Base-by-base conservation (phyloP, 2,329 filamentous ascomycete species). In the Pestalotiopsis sp. region DNA sequence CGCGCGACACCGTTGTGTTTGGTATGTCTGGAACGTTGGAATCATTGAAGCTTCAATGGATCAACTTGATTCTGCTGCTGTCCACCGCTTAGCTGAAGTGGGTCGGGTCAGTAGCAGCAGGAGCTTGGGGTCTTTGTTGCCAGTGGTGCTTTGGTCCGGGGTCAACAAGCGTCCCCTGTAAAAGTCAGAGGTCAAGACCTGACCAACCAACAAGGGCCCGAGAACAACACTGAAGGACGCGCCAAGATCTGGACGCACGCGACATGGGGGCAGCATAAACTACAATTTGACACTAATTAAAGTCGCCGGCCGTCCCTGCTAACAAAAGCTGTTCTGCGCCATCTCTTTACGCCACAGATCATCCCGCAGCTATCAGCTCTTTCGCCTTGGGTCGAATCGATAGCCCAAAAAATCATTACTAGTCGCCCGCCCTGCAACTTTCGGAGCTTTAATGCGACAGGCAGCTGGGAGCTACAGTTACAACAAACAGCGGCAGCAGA, bases 301-400 rank as follows among this genome's bases (percentile, higher is more conserved):
- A 13, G 26, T 13, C 14, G 22, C 56, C 56, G 26, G 20, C 9
- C 26, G 26, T 26, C 22, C 56, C 17, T 20, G 17, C 17, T 52
- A 20, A 6, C n/a, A 20, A 35, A 38, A 35, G 58, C 17, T 20
- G 60, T 20, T 20, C 60, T 40, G 39, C 60, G 60, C 60, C 35
- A 63, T 63, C 60, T 22, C n/a, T 63, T 52, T 44, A 39, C 60
- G 60, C 60, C 60, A 63, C 38, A 52, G 60, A 63, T 63, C 60
- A 20, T 40, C 60, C 60, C 60, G 60, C 60, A 63, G 60, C 60
- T 48, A 3, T 52, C 11, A n/a, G 14, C 56, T 58, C 20, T 26
- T 13, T 52, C 6, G 44, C 14, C n/a, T 52, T 52, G 20, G 26
- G 26, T 35, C 56, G 30, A 35, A 35, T 61, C 24, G 26, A 61